Evolutionary conservation across 768 basidiomycete genomes (phyloP).

Genomic region (Phanerochaete carnosa): DNA sequence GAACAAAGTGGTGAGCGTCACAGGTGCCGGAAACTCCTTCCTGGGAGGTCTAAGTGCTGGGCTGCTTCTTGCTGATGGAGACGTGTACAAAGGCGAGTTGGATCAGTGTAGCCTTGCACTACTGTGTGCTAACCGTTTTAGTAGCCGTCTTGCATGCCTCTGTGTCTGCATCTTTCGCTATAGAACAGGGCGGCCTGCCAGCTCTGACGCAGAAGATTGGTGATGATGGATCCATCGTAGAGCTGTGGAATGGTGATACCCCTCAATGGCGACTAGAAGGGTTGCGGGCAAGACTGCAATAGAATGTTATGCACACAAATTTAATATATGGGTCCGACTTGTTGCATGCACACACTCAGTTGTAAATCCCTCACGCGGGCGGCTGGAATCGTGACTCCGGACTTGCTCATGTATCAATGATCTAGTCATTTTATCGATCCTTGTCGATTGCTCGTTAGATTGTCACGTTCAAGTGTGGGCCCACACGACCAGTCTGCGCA

Average conservation of each 20-base stretch:
- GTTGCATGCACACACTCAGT: not conserved
- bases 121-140: not conserved
- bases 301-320: not conserved
- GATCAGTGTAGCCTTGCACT: constrained; percentile 3
- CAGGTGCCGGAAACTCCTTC: constrained; percentile 86
- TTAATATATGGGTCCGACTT: not conserved
- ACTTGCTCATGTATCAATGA: not conserved
- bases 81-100: constrained; percentile 62
- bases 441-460: constrained; percentile 11
- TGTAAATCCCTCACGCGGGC: not conserved
- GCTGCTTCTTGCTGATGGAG: constrained; percentile 46
- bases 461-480: too few relatives aligned
- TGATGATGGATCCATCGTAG: constrained; percentile 19
- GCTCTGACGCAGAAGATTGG: constrained; percentile 30
- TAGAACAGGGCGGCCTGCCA: constrained; percentile 83
- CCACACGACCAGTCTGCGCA: too few relatives aligned
- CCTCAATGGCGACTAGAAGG: constrained; percentile 55
- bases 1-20: constrained; percentile 72
- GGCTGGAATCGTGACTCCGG: not conserved
- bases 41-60: constrained; percentile 83
- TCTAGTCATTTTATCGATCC: not conserved
- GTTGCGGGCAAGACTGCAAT: constrained; percentile 19
- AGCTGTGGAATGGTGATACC: constrained; percentile 70
- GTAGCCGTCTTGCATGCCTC: constrained; percentile 71
- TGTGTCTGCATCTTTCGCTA: constrained; percentile 77